Conservation (phyloP, 768 basidiomycete species). For the Calocybe cyanea region DNA sequence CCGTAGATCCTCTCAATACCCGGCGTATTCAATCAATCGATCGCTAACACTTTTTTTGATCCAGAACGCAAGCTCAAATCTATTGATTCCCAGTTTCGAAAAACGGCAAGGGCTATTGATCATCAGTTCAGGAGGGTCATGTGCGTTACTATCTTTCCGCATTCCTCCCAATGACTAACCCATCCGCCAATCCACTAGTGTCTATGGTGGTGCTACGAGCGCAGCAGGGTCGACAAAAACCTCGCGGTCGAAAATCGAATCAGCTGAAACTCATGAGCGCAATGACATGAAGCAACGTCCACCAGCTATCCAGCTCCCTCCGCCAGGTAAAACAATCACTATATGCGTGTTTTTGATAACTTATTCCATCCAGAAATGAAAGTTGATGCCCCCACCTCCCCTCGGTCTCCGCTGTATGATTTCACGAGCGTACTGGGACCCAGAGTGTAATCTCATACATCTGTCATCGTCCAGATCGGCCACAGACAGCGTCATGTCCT, state of each 20-base stretch:
- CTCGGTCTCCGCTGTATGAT: conserved; percentile 13
- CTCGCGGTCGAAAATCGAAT: not conserved
- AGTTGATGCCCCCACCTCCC: conserved; percentile 3
- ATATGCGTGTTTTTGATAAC: not conserved
- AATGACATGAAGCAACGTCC: conserved; percentile 11
- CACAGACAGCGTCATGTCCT: conserved; percentile 43
- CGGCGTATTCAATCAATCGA: too few species aligned
- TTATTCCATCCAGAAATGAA: conserved; percentile 8
- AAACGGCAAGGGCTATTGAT: conserved; percentile 37
- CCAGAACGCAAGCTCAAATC: conserved; percentile 28
- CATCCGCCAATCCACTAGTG: conserved; percentile 4
- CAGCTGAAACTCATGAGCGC: not conserved
- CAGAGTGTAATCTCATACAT: not conserved
- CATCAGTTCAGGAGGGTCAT: conserved; percentile 36
- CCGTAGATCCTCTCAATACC: too few species aligned
- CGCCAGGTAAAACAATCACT: conserved; percentile 6
- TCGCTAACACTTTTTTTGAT: too few species aligned
- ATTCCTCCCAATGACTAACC: too few species aligned
- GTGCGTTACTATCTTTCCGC: conserved; percentile 21
- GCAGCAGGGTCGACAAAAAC: conserved; percentile 5
- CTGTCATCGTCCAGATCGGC: conserved; percentile 30
- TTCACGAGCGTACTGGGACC: not conserved
- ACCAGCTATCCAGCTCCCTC: conserved; percentile 13
- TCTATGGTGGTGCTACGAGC: conserved; percentile 10
- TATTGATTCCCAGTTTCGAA: conserved; percentile 41